A percentile compares a stretch with the other conserved stretches of the same genome.
Evolutionary conservation across 441 rosid genomes (phyloP).

Genomic region (Viola pubescens): DNA sequence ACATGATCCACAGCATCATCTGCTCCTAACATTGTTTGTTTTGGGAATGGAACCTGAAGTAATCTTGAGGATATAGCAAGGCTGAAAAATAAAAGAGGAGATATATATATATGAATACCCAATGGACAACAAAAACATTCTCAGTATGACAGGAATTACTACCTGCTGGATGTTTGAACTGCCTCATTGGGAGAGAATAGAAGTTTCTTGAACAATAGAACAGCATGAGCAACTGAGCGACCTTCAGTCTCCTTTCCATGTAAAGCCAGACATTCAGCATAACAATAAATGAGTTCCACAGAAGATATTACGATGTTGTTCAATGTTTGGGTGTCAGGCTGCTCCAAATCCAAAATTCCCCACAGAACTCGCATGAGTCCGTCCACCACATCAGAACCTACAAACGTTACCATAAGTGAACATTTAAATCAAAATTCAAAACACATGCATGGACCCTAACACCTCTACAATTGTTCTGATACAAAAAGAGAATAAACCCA

Average conservation of each 20-base stretch:
- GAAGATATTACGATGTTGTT: constrained; percentile 90
- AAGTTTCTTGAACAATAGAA: constrained; percentile 76
- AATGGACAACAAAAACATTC: constrained; percentile 9
- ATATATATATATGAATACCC: constrained; percentile 1
- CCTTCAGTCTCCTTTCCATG: constrained; percentile 62
- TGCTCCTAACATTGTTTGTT: constrained; percentile 85
- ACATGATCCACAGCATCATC: constrained; percentile 78
- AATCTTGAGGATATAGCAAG: constrained; percentile 98
- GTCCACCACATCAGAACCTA: constrained; percentile 94
- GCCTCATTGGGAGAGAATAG: constrained; percentile 77
- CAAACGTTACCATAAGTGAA: constrained; percentile 3
- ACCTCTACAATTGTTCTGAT: background rate
- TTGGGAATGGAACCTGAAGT: constrained; percentile 99
- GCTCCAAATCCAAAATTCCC: constrained; percentile 97
- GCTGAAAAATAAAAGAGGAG: constrained; percentile 44
- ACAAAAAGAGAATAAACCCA: no score
- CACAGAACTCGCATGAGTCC: constrained; percentile 95
- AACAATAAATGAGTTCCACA: constrained; percentile 91
- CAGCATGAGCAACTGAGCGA: constrained; percentile 90
- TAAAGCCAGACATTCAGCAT: constrained; percentile 96
- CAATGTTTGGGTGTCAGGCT: constrained; percentile 95
- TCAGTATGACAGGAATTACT: background rate
- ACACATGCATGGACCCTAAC: no score
- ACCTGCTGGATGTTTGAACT: constrained; percentile 99
- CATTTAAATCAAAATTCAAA: background rate